Evolutionary conservation across 2,329 filamentous ascomycete genomes (phyloP), one percentile per base, ranked within the genome.

Genomic region (Hypoxylon sp.): DNA sequence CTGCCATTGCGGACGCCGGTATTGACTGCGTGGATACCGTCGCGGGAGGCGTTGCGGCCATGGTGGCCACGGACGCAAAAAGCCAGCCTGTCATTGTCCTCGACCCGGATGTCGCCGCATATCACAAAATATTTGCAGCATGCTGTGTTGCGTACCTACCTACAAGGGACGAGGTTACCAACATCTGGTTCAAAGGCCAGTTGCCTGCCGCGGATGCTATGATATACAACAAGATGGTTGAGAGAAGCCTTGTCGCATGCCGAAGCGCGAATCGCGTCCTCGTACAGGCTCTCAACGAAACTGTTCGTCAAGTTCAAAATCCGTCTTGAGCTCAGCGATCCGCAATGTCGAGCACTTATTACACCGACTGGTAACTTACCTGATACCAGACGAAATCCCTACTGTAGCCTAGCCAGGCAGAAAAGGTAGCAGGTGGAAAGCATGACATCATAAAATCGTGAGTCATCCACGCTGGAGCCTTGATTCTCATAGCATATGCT

Each of bases 21-120:
- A 97, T 99, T 66, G 96, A 99, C 76, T 97, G 94, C 76, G 90
- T 98, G 50, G 96, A 97, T 80, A 87, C 95, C 30, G 90, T 97
- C 16, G 88, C 91, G 29, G 96, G 94, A 8, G 96, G 96, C 27
- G 93, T 98, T 41, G 94, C 95, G 29, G 95, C 93, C 3, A 79
- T 97, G 50, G 89, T 96, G 12, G 77, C 78, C 69, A 79, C 74
- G 62, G 74, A 76, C 65, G 72, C 76, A 53, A 71, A 73, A 25
- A 71, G 75, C 19, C 66, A 74, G 32, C 76, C 84, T 5, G 75
- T 81, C 19, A 81, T 91, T 64, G 86, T 97, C 23, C 81, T 97
- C 50, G 95, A 98, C 77, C 94, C 94, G 0, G 89, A 92, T 69
- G 90, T 94, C 6, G 87, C 90, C 5, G 94, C 97, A 75, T 93